Conservation (phyloP, 2,329 filamentous ascomycete genomes). For the Monosporascus sp. region DNA sequence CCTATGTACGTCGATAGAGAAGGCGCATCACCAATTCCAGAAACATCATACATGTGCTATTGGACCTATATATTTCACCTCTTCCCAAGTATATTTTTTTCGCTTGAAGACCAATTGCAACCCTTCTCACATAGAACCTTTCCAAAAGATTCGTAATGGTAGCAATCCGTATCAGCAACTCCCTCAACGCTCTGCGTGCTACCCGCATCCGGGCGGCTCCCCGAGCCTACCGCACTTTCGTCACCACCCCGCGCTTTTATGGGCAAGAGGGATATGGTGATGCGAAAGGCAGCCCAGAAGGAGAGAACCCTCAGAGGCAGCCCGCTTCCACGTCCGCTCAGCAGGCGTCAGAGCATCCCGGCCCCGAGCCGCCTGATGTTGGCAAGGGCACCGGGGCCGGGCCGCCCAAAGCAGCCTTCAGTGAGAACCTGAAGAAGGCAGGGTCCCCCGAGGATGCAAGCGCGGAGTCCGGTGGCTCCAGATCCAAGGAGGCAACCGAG, state of each 20-base stretch:
- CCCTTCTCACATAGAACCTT: neutral
- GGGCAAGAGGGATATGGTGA: conserved; percentile 35
- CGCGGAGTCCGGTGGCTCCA: conserved; percentile 33
- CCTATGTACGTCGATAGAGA: neutral
- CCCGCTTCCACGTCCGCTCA: conserved; percentile 25
- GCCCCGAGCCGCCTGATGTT: conserved; percentile 34
- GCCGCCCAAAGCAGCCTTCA: conserved; percentile 28
- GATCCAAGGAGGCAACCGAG: conserved; percentile 35
- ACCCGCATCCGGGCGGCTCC: conserved; percentile 13
- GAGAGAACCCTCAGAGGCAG: conserved; percentile 33
- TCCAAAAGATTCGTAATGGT: conserved; percentile 17
- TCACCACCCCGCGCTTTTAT: conserved; percentile 12
- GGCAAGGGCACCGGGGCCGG: conserved; percentile 33
- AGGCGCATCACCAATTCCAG: neutral
- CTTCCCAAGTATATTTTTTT: no score
- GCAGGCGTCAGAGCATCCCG: conserved; percentile 37
- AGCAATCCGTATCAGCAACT: conserved; percentile 21
- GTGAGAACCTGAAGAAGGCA: conserved; percentile 18
- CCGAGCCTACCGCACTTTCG: conserved; percentile 17
- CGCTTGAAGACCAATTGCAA: neutral
- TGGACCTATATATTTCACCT: neutral
- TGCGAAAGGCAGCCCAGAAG: conserved; percentile 31
- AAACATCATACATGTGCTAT: neutral
- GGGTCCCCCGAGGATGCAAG: conserved; percentile 27
- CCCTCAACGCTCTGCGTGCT: conserved; percentile 16